Conservation (phyloP, 164 flowering plant species). For the Dillenia turbinata region DNA sequence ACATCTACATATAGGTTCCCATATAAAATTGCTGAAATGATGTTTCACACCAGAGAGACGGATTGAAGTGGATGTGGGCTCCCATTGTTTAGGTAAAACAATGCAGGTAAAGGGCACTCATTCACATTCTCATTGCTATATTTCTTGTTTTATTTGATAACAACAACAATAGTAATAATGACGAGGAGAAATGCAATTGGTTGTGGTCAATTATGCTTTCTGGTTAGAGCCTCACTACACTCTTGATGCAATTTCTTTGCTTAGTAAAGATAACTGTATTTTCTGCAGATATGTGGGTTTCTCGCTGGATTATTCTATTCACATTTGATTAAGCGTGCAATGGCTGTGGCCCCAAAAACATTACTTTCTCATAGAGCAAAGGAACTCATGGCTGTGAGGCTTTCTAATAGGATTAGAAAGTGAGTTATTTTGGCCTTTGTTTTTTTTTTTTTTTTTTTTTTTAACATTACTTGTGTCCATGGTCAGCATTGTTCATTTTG, state of each 20-base stretch:
- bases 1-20: constrained; percentile 44
- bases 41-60: constrained; percentile 92
- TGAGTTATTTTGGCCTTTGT: constrained; percentile 25
- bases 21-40: constrained; percentile 59
- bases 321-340: constrained; percentile 65
- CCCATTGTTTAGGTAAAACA: constrained; percentile 94
- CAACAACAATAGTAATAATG: too few relatives aligned
- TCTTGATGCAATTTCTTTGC: too few relatives aligned
- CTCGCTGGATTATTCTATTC: constrained; percentile 82
- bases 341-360: constrained; percentile 95
- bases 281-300: constrained; percentile 60
- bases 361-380: constrained; percentile 89
- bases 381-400: constrained; percentile 79
- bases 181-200: too few relatives aligned
- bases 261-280: background rate
- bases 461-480: background rate
- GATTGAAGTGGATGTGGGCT: constrained; percentile 92
- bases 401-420: constrained; percentile 79
- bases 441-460: constrained; percentile 5
- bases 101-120: constrained; percentile 71
- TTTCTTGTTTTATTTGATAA: background rate
- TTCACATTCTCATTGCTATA: too few relatives aligned
- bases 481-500: background rate
- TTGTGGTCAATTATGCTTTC: constrained; percentile 10
- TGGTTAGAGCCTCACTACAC: too few relatives aligned